phyloP scores from a whole-genome alignment of 2,329 filamentous ascomycete species.

The Ascochyta fabae region DNA sequence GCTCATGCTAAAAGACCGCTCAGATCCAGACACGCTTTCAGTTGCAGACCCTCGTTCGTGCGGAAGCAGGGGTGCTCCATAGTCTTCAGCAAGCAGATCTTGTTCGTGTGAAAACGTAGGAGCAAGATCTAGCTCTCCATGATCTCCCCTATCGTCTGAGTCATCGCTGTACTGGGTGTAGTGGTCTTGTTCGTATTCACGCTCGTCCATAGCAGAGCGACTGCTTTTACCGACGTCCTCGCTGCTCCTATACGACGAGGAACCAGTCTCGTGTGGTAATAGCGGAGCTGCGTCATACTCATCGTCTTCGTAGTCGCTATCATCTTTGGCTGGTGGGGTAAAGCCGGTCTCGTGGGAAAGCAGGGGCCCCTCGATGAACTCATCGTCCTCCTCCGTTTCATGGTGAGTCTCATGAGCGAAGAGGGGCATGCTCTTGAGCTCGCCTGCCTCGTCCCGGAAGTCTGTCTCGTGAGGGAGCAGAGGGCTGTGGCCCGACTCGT shows the following conservation, averaged over 20 bases:
- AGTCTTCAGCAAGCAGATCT: constrained; percentile 3
- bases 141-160: constrained; percentile 6
- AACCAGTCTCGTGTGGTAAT: constrained; percentile 46
- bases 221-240: constrained; percentile 22
- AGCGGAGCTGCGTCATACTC: constrained; percentile 42
- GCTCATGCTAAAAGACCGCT: constrained; percentile 18
- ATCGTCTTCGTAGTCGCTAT: constrained; percentile 24
- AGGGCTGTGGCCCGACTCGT: constrained; percentile 14
- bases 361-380: constrained; percentile 23
- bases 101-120: constrained; percentile 20
- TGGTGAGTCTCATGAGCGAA: constrained; percentile 21
- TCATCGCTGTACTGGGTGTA: constrained; percentile 16
- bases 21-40: constrained; percentile 23
- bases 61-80: constrained; percentile 29
- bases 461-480: constrained; percentile 32
- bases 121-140: constrained; percentile 8
- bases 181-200: constrained; percentile 19
- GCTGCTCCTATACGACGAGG: constrained; percentile 23
- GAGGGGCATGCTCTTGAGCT: constrained; percentile 19
- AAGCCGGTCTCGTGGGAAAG: constrained; percentile 31
- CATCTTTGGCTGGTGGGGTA: neutral
- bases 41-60: constrained; percentile 28
- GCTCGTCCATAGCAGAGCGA: constrained; percentile 17
- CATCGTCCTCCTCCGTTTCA: constrained; percentile 5
- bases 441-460: constrained; percentile 9